These are phyloP conservation scores for Penicillium pancosmium DNA, from an alignment of 495 filamentous ascomycete genomes.

Conservation along the genomic window DNA sequence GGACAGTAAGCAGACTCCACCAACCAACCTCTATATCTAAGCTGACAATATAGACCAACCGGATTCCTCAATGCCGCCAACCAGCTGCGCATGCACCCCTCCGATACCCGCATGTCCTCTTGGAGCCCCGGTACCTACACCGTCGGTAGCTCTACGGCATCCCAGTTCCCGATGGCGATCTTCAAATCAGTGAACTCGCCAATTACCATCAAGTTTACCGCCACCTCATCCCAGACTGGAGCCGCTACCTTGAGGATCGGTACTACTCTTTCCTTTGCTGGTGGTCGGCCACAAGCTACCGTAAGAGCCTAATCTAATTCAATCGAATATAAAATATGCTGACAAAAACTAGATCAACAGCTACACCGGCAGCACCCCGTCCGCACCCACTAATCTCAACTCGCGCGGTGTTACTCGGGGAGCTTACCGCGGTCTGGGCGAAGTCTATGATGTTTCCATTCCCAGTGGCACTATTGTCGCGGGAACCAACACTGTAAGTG, in stretches of 20 bases:
- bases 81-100: slow-evolving; percentile 68
- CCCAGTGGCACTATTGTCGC: slow-evolving; percentile 57
- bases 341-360: slow-evolving; percentile 42
- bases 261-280: slow-evolving; percentile 64
- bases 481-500: slow-evolving; percentile 57
- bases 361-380: slow-evolving; percentile 48
- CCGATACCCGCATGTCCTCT: slow-evolving; percentile 60
- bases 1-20: slow-evolving; percentile 37
- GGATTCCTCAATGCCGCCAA: slow-evolving; percentile 68
- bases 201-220: slow-evolving; percentile 62
- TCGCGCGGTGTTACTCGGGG: slow-evolving; percentile 66
- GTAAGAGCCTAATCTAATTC: neutral
- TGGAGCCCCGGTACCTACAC: slow-evolving; percentile 64
- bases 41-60: slow-evolving; percentile 46
- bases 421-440: slow-evolving; percentile 62
- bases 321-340: neutral
- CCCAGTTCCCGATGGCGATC: slow-evolving; percentile 66
- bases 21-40: no score
- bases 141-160: slow-evolving; percentile 51
- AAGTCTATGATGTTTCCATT: slow-evolving; percentile 61
- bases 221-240: slow-evolving; percentile 50
- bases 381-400: slow-evolving; percentile 64
- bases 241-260: slow-evolving; percentile 63
- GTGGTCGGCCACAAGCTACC: slow-evolving; percentile 39
- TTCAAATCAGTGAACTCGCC: slow-evolving; percentile 65